Percentiles rank a stretch among this genome's conserved stretches.
These are phyloP conservation scores for Anthracocystis walkeri DNA, from an alignment of 1,284 basidiomycete species.

Conservation along the genomic window DNA sequence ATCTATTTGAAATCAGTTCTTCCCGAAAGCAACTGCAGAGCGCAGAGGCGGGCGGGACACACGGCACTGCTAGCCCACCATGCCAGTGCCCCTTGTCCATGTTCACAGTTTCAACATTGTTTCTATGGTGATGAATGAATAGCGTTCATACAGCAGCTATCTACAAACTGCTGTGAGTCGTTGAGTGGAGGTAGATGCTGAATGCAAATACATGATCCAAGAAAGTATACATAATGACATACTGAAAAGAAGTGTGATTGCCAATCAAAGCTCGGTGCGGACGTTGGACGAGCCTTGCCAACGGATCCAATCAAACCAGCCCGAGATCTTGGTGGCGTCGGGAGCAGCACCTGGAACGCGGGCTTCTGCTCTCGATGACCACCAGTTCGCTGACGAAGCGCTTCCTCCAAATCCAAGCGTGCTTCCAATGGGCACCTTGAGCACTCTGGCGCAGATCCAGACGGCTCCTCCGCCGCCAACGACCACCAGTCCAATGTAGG, in stretches of 20 bases:
- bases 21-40: neutral
- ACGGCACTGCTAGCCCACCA: too few relatives aligned
- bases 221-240: neutral
- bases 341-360: conserved; percentile 15
- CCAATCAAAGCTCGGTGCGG: conserved; percentile 29
- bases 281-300: conserved; percentile 38
- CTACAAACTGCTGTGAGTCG: neutral
- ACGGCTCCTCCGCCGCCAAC: conserved; percentile 48
- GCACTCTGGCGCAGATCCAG: conserved; percentile 41
- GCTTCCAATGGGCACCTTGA: conserved; percentile 48
- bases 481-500: conserved; percentile 45
- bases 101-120: neutral
- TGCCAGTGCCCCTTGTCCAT: neutral
- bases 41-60: neutral
- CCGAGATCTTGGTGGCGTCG: conserved; percentile 32
- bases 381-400: conserved; percentile 21
- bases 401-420: conserved; percentile 37
- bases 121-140: neutral
- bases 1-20: conserved; percentile 1
- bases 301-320: conserved; percentile 51
- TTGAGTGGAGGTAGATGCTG: conserved; percentile 3
- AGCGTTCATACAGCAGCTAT: neutral
- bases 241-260: neutral
- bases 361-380: conserved; percentile 28
- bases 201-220: neutral